Conservation (phyloP, 805 yeast species). For the Saccharomyces jurei region DNA sequence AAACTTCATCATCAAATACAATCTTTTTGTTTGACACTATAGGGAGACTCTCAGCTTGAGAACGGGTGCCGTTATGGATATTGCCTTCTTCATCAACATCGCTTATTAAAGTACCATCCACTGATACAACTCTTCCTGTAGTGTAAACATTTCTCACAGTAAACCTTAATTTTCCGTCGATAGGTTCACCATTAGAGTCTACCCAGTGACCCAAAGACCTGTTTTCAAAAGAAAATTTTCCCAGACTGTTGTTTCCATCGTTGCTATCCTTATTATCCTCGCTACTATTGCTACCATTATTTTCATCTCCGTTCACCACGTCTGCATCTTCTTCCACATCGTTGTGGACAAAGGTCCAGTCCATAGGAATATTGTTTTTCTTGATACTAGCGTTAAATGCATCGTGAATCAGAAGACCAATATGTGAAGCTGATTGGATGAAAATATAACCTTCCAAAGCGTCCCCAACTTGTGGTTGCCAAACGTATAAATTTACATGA, state of each 20-base stretch:
- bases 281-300: constrained; percentile 8
- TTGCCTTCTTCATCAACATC: constrained; percentile 10
- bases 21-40: constrained; percentile 42
- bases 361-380: constrained; percentile 73
- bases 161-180: constrained; percentile 79
- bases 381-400: constrained; percentile 91
- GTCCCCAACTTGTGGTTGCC: constrained; percentile 91
- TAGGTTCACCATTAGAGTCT: constrained; percentile 61
- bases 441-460: constrained; percentile 76
- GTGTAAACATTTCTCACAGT: constrained; percentile 63
- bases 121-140: constrained; percentile 73
- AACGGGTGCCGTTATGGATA: constrained; percentile 18
- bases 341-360: constrained; percentile 78
- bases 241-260: constrained; percentile 13
- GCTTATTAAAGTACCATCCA: constrained; percentile 73
- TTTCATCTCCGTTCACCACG: constrained; percentile 16
- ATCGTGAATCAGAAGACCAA: constrained; percentile 84
- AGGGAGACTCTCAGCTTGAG: constrained; percentile 48
- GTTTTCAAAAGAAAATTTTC: constrained; percentile 17
- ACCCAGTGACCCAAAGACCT: constrained; percentile 81
- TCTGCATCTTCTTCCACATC: constrained; percentile 47
- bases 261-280: constrained; percentile 7
- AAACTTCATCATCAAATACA: constrained; percentile 41
- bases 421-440: constrained; percentile 91
- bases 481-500: constrained; percentile 68